A percentile compares a stretch with the other conserved stretches of the same genome.
These are phyloP conservation scores for Eucalyptus marginata DNA, from an alignment of 345 rosid species.

Conservation along the genomic window DNA sequence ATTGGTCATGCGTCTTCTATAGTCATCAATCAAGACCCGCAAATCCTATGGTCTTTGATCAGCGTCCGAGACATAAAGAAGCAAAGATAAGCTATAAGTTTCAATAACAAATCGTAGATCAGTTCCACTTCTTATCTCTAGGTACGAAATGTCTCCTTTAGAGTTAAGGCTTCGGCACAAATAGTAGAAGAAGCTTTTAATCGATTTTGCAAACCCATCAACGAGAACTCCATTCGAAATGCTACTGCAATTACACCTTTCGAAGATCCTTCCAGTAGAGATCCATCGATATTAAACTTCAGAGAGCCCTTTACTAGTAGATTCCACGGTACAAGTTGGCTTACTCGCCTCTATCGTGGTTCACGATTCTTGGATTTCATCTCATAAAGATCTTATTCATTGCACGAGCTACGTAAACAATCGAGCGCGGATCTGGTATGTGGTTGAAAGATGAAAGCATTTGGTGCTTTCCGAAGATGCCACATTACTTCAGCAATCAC, in stretches of 20 bases:
- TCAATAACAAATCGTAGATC: neutral
- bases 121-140: neutral
- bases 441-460: neutral
- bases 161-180: neutral
- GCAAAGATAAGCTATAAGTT: neutral
- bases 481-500: neutral
- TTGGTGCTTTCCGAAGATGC: neutral
- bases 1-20: neutral
- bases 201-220: neutral
- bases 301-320: neutral
- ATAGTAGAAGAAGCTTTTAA: neutral
- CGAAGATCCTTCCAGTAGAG: neutral
- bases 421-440: neutral
- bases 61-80: neutral
- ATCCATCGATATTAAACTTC: neutral
- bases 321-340: neutral
- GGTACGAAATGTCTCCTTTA: neutral
- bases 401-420: neutral
- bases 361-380: neutral
- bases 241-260: neutral
- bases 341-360: neutral
- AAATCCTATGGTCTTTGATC: neutral
- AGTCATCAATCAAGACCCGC: neutral
- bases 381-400: neutral
- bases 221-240: neutral